These are phyloP conservation scores for Ophiosphaerella narmari DNA, from an alignment of 2,329 filamentous ascomycete species.

Conservation along the genomic window DNA sequence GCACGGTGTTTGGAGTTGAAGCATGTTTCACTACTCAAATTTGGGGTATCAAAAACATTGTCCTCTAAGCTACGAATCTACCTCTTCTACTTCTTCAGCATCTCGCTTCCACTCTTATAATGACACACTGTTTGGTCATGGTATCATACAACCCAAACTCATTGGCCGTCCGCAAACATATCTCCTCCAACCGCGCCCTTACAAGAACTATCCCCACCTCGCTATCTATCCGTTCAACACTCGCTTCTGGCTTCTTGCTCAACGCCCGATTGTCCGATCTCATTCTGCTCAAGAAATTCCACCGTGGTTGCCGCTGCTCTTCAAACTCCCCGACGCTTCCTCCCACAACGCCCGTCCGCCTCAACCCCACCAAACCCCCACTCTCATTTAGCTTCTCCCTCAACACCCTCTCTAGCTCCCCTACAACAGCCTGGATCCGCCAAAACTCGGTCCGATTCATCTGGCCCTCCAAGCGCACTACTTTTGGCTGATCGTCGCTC, in stretches of 20 bases:
- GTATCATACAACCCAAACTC: slow-evolving; percentile 45
- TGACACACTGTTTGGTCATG: slow-evolving; percentile 40
- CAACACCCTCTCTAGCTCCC: slow-evolving; percentile 46
- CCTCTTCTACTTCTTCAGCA: slow-evolving; percentile 20
- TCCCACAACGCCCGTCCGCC: slow-evolving; percentile 1
- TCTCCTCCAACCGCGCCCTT: slow-evolving; percentile 36
- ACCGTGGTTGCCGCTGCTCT: slow-evolving; percentile 3
- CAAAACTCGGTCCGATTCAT: slow-evolving; percentile 52
- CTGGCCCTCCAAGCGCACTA: slow-evolving; percentile 47
- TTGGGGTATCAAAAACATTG: neutral
- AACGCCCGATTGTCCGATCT: slow-evolving; percentile 24
- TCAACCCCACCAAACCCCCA: slow-evolving; percentile 8
- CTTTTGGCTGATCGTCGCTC: slow-evolving; percentile 45
- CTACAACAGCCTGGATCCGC: slow-evolving; percentile 47
- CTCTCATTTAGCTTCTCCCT: slow-evolving; percentile 37
- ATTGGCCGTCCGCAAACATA: slow-evolving; percentile 39
- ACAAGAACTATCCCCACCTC: slow-evolving; percentile 29
- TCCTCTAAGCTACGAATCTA: neutral
- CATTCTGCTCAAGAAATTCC: slow-evolving; percentile 29
- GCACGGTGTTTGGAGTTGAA: neutral
- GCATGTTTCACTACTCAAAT: neutral
- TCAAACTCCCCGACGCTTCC: slow-evolving; percentile 3
- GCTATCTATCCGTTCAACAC: slow-evolving; percentile 11
- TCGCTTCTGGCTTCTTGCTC: slow-evolving; percentile 26
- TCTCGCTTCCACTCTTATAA: slow-evolving; percentile 36